Evolutionary conservation across 805 yeast genomes (phyloP), one percentile per base, ranked within the genome.

Genomic region (Metschnikowia arizonensis): DNA sequence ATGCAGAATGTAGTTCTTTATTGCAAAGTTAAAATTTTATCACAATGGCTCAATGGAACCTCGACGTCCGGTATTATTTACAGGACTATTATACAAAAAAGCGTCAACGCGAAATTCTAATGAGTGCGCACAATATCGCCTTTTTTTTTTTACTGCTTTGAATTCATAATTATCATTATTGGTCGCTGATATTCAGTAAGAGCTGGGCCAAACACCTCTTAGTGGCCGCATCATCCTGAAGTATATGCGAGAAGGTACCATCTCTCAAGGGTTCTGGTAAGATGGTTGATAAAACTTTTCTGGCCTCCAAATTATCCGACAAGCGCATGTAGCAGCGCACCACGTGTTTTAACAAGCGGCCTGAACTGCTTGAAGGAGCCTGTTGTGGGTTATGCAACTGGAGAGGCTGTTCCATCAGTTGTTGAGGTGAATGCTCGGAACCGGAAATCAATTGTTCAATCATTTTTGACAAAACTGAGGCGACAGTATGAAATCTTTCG

Each of bases 401-500:
- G 24, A 26, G 40, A 21, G 42, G 33, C 25, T 34, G 33, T 15
- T 28, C 44, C 40, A 12, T 33, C 33, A 34, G 25, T 17, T 25
- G 33, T 15, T 47, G 50, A 35, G 45, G 58, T 46, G 85, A 88
- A 52, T 80, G 76, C 40, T 78, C 77, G 2, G 82, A 80, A 14
- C 53, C 51, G 7, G 59, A 50, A 34, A 65, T 62, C 49, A 91
- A 69, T 65, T 91, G 97, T 44, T 85, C 88, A 38, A 93, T 90
- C 95, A 93, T 93, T 46, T 76, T 79, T 32, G 86, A 79, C 50
- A 91, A 74, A 2, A 93, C 99, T 44, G 86, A 82, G 0, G 93
- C 85, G 19, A 93, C 97, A 1, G 98, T 97, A 50, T 85, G 88
- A 62, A 91, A 91, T 56, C 99, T 76, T 65, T 91, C 98, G 61